Evolutionary conservation across 768 basidiomycete genomes (phyloP), one percentile per base, ranked within the genome.

Genomic region (Xerocomellus intermedius): DNA sequence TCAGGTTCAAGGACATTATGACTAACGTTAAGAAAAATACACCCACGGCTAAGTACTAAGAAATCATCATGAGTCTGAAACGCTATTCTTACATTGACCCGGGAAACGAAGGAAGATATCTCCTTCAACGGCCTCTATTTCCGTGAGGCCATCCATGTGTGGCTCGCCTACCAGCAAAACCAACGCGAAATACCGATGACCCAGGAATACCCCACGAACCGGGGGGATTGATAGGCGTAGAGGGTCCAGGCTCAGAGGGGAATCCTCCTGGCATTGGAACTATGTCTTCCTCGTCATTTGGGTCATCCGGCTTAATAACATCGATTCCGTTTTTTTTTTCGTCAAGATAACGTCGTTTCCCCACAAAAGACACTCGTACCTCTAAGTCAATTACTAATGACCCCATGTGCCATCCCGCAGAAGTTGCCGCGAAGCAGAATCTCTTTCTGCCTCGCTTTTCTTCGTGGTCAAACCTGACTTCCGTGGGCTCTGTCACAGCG

Each of bases 401-500:
- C 8, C 93, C 94, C 52, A 82, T 89, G 64, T 98, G 95, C 94
- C 94, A 96, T 10, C 95, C 95, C 0, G 84, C 80, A 3, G 94
- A 91, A 5, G 91, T 81, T 6, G 86, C 84, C 1, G 81, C 81
- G 61, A 96, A 89, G 61, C 90, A 92, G 64, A 90, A 97, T 59
- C 78, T 77, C 45, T 85, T 76, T 54, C 77, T 82, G 21, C 68
- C 70, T 45, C 69, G 73, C 62, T 77, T 80, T 50, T 70, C 72
- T n/a, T 68, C 75, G 58, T 84, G 78, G 61, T 85, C 85, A 64
- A 95, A 95, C 56, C 78, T 74, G 41, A 95, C 86, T 69, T 84
- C 82, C 1, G 85, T 80, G 0, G 93, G 93, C 14, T 77, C 75
- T 5, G 64, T 61, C 26, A 90, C 85, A 7, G 59, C 64, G 8